Conservation (phyloP, 192 early-diverging fungal genomes). For the Podila epigama region DNA sequence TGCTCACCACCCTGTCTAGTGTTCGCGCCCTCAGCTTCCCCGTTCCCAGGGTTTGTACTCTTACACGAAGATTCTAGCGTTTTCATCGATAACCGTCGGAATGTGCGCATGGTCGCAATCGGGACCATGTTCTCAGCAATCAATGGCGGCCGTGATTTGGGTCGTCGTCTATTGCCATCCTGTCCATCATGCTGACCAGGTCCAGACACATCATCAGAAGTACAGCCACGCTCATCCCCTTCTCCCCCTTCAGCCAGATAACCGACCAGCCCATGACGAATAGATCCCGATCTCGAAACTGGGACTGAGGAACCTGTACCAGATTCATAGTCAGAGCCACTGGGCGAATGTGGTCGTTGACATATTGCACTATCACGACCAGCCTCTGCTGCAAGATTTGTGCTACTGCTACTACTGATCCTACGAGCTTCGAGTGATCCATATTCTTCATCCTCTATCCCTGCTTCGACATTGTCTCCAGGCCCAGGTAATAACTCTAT, state of each 20-base stretch:
- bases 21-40: neutral
- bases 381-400: too few species aligned
- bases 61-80: neutral
- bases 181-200: too few species aligned
- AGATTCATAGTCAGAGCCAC: constrained; percentile 44
- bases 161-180: too few species aligned
- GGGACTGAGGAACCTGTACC: constrained; percentile 38
- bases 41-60: neutral
- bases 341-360: constrained; percentile 19
- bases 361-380: constrained; percentile 4
- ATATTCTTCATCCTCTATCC: neutral
- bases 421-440: neutral
- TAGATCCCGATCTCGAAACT: constrained; percentile 27
- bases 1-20: neutral
- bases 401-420: constrained; percentile 11
- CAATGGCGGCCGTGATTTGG: neutral
- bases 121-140: constrained; percentile 29
- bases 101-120: constrained; percentile 32
- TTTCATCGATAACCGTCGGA: constrained; percentile 15
- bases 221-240: neutral
- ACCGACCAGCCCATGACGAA: constrained; percentile 9
- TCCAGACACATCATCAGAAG: constrained; percentile 7
- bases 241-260: neutral
- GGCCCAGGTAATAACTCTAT: constrained; percentile 27
- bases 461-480: constrained; percentile 19